Evolutionary conservation across 225 moss, liverwort and hornwort species (phyloP), one percentile per base, ranked within the genome.

Genomic region (Marchantia paleacea): DNA sequence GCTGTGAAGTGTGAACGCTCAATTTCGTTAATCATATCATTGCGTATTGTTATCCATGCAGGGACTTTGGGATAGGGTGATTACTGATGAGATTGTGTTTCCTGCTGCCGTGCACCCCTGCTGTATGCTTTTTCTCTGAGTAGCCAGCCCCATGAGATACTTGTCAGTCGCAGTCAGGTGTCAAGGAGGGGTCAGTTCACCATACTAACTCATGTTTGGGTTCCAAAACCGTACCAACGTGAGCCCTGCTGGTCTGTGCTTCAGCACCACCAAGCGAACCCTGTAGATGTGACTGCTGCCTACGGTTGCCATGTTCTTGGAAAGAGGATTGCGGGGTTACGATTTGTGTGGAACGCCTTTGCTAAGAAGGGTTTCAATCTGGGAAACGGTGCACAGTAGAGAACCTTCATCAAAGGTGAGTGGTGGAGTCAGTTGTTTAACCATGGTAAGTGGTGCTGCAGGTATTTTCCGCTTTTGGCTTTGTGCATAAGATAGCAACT

Each of bases 381-480:
- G 77, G 82, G 84, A 80, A 75, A 50, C 68, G 80, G 69, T 80
- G 75, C 85, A 80, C 80, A 82, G 66, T 77, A 67, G 74, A 77
- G 85, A 80, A 80, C 82, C 82, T 66, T 82, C 87, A 85, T 60
- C 52, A 74, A 74, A 80, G 86, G 87, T 84, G 82, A 79, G 85
- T 80, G 48, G 55, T 82, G 80, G 84, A 81, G 70, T 82, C 78
- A 62, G 87, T 57, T 80, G 84, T 87, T 87, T 87, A 83, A 87
- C 82, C 82, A 84, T 78, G 82, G 75, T 82, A 85, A 85, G 85
- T 89, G 81, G 83, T 84, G 86, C 90, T 94, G 99, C 94, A 99
- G 99, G 99, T 99, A 85, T 99, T 99, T 91, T 99, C 94, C 90
- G 95, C 99, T 88, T 99, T 99, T 99, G 95, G 99, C 85, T 99